Conservation (phyloP, 176 grass and related monocot genomes). For the Raddia distichophylla region DNA sequence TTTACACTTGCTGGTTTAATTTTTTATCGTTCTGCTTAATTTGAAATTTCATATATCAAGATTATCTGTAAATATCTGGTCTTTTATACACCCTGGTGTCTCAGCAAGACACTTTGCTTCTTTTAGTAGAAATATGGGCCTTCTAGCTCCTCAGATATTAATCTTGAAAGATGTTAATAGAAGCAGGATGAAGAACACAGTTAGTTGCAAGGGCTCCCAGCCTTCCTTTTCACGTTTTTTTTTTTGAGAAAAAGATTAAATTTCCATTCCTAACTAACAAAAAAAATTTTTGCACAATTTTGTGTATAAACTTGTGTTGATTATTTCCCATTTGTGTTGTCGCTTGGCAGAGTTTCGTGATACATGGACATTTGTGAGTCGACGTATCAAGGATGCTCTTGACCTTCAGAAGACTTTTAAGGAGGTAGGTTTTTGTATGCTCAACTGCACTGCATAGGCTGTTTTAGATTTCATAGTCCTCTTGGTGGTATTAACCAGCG, state of each 20-base stretch:
- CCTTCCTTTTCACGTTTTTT: background rate
- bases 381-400: slow-evolving; percentile 73
- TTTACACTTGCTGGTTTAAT: background rate
- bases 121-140: slow-evolving; percentile 15
- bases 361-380: slow-evolving; percentile 80
- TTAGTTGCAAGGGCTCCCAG: background rate
- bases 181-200: slow-evolving; percentile 2
- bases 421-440: slow-evolving; percentile 56
- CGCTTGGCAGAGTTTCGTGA: slow-evolving; percentile 75
- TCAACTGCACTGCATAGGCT: background rate
- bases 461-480: background rate
- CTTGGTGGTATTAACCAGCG: background rate
- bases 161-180: background rate
- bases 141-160: background rate
- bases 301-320: background rate
- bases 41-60: background rate
- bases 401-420: slow-evolving; percentile 86
- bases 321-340: background rate
- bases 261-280: too few species aligned
- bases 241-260: too few species aligned
- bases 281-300: slow-evolving; percentile 17
- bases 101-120: background rate
- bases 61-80: background rate
- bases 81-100: background rate
- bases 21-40: background rate